A percentile compares a stretch with the other conserved stretches of the same genome.
These are phyloP conservation scores for Xylariaceae sp. DNA, from an alignment of 2,329 filamentous ascomycete genomes.

Conservation along the genomic window DNA sequence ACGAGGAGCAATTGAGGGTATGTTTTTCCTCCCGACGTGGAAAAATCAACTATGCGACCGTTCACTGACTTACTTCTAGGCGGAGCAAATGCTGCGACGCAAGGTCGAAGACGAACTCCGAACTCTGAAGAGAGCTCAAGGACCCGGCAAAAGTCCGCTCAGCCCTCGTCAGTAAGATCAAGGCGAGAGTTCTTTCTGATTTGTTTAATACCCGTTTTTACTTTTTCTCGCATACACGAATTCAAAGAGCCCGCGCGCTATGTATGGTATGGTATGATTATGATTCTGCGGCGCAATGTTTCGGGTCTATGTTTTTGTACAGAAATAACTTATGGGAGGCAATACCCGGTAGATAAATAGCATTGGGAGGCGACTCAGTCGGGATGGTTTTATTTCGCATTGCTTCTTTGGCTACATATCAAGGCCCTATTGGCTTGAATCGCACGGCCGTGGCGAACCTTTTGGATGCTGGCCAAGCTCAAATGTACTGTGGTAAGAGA, in stretches of 20 bases:
- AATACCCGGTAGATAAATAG: slow-evolving; percentile 5
- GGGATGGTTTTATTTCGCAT: too few relatives aligned
- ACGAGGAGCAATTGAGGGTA: slow-evolving; percentile 31
- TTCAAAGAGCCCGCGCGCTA: slow-evolving; percentile 9
- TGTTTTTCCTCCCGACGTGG: slow-evolving; percentile 2
- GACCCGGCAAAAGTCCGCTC: slow-evolving; percentile 23
- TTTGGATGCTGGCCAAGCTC: too few relatives aligned
- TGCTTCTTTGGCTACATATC: too few relatives aligned
- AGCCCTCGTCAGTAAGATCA: slow-evolving; percentile 9
- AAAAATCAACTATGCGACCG: slow-evolving; percentile 11
- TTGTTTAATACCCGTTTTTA: slow-evolving; percentile 5
- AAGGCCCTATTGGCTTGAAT: too few relatives aligned
- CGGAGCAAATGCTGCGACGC: slow-evolving; percentile 27
- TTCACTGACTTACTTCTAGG: slow-evolving; percentile 11
- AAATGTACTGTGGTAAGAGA: too few relatives aligned
- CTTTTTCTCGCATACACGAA: slow-evolving; percentile 7
- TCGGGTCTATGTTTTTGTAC: not conserved
- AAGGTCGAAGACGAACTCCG: slow-evolving; percentile 30
- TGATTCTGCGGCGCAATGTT: not conserved
- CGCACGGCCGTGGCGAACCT: too few relatives aligned
- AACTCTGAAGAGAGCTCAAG: slow-evolving; percentile 25
- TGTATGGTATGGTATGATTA: not conserved
- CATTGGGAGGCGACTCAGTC: slow-evolving; percentile 8
- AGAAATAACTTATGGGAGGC: not conserved
- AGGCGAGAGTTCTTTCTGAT: slow-evolving; percentile 6